Conservation (phyloP, 2,329 filamentous ascomycete species). For the Cylindrodendrum hubeiense region DNA sequence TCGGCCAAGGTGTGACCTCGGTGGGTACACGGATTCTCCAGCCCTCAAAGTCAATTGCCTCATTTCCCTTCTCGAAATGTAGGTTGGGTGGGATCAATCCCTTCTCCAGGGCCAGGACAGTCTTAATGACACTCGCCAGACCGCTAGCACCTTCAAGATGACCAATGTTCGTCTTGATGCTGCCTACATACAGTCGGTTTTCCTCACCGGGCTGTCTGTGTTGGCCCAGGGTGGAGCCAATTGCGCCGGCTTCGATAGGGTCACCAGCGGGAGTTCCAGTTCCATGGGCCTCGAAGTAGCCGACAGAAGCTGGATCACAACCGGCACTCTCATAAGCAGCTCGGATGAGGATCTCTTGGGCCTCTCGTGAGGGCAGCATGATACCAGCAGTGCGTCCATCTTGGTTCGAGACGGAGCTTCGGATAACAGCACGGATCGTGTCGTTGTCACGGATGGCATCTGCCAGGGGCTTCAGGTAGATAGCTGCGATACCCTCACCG, state of each 20-base stretch:
- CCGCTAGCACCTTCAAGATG: slow-evolving; percentile 43
- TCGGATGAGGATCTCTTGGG: slow-evolving; percentile 49
- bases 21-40: slow-evolving; percentile 41
- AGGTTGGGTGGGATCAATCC: slow-evolving; percentile 40
- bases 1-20: slow-evolving; percentile 27
- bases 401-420: slow-evolving; percentile 49
- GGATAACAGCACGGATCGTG: slow-evolving; percentile 51
- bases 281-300: slow-evolving; percentile 38
- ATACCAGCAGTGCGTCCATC: slow-evolving; percentile 57
- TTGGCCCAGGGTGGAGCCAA: background rate
- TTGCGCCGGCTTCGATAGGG: slow-evolving; percentile 28
- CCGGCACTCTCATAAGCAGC: slow-evolving; percentile 43
- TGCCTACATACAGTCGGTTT: slow-evolving; percentile 52
- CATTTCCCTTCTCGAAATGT: slow-evolving; percentile 36
- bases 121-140: slow-evolving; percentile 43
- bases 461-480: slow-evolving; percentile 54
- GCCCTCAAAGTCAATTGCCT: slow-evolving; percentile 40
- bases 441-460: slow-evolving; percentile 58
- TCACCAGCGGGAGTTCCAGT: slow-evolving; percentile 40
- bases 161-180: slow-evolving; percentile 58
- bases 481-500: slow-evolving; percentile 55
- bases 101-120: slow-evolving; percentile 38
- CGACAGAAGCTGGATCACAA: slow-evolving; percentile 31
- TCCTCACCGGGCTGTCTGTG: slow-evolving; percentile 6
- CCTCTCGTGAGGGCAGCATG: slow-evolving; percentile 50